Conservation (phyloP, 371 early-diverging fungal genomes). For the Saksenaea vasiformis region DNA sequence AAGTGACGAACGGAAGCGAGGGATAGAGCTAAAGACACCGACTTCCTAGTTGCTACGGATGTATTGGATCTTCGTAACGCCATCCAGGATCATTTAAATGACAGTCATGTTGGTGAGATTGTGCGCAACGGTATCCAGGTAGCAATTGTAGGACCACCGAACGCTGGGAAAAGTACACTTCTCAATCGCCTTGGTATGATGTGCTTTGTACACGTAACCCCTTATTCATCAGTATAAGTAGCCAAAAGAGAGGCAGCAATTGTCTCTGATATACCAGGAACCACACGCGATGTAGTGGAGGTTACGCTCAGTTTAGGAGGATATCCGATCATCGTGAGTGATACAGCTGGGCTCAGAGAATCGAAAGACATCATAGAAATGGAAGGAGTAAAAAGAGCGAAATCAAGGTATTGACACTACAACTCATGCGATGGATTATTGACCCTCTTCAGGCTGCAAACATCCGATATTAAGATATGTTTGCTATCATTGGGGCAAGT, state of each 20-base stretch:
- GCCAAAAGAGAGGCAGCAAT: conserved; percentile 80
- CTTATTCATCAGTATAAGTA: conserved; percentile 9
- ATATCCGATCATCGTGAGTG: conserved; percentile 73
- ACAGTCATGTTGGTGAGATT: conserved; percentile 74
- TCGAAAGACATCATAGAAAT: conserved; percentile 69
- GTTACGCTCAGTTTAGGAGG: conserved; percentile 75
- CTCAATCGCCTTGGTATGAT: conserved; percentile 66
- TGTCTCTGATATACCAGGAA: conserved; percentile 80
- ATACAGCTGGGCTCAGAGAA: conserved; percentile 78
- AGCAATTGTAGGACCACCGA: conserved; percentile 80
- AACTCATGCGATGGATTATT: conserved; percentile 1
- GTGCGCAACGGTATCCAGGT: conserved; percentile 72
- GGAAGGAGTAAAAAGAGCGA: conserved; percentile 74
- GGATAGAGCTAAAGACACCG: not conserved
- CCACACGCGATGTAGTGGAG: conserved; percentile 82
- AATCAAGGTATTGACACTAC: conserved; percentile 32
- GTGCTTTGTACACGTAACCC: not conserved
- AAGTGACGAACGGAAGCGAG: not conserved
- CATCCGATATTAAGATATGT: conserved; percentile 56
- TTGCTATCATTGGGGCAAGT: conserved; percentile 33
- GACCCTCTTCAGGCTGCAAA: conserved; percentile 22
- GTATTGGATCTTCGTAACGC: conserved; percentile 22
- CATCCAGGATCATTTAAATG: conserved; percentile 60
- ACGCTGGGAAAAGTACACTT: conserved; percentile 82
- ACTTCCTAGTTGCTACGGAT: conserved; percentile 10